A percentile compares a stretch with the other conserved stretches of the same genome.
These are phyloP conservation scores for Boletellus ananiceps DNA, from an alignment of 768 basidiomycete species.

Conservation along the genomic window DNA sequence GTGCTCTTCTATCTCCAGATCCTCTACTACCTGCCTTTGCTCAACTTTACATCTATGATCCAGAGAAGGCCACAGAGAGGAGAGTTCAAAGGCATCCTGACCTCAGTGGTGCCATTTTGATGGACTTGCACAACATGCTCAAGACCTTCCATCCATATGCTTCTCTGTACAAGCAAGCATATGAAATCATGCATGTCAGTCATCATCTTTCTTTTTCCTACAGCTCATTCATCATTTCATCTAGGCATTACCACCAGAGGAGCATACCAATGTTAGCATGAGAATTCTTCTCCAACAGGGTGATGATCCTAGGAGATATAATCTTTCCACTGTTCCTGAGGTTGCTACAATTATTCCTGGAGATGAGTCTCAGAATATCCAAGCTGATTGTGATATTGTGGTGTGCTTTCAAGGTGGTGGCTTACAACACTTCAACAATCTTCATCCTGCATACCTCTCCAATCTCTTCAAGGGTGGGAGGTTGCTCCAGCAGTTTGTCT, in stretches of 20 bases:
- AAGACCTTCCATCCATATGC: slow-evolving; percentile 22
- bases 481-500: slow-evolving; percentile 43
- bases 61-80: slow-evolving; percentile 29
- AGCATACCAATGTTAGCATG: slow-evolving; percentile 12
- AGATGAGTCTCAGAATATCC: slow-evolving; percentile 14
- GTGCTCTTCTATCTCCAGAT: slow-evolving; percentile 26
- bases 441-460: slow-evolving; percentile 33
- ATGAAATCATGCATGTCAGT: slow-evolving; percentile 21
- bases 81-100: slow-evolving; percentile 22
- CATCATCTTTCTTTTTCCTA: no score
- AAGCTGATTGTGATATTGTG: slow-evolving; percentile 33
- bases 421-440: slow-evolving; percentile 32
- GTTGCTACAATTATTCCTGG: slow-evolving; percentile 41
- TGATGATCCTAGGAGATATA: slow-evolving; percentile 36
- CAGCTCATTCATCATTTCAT: no score
- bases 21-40: slow-evolving; percentile 23
- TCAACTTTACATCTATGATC: slow-evolving; percentile 42
- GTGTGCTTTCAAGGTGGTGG: slow-evolving; percentile 21
- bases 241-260: slow-evolving; percentile 10
- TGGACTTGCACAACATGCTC: slow-evolving; percentile 24
- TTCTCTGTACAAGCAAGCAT: slow-evolving; percentile 30
- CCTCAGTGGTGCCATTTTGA: slow-evolving; percentile 18
- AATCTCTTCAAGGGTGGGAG: slow-evolving; percentile 34
- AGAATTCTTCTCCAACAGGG: slow-evolving; percentile 5
- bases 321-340: slow-evolving; percentile 40